Evolutionary conservation across 2,329 filamentous ascomycete species (phyloP), one percentile per base, ranked within the genome.

Genomic region (Penicillium sp.): DNA sequence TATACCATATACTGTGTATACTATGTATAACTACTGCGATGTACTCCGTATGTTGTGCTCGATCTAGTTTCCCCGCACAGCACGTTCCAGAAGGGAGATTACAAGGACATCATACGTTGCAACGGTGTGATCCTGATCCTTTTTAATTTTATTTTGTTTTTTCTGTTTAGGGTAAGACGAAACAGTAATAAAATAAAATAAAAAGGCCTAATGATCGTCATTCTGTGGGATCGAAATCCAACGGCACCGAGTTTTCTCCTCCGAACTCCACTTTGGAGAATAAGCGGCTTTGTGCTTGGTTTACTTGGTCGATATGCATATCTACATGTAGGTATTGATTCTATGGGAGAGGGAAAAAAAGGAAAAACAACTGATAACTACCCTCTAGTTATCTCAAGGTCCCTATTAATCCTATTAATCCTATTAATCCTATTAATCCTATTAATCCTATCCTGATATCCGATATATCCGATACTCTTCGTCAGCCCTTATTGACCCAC

Each of bases 161-260:
- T 35, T 17, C 6, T 15, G 13, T 41, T 23, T n/a, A 50, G 47
- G 47, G 48, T 39, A 47, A 47, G 19, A 23, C 31, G n/a, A 23
- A 48, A 49, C 33, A 35, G 13, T n/a, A 19, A 13, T 12, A 19
- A 36, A 36, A 33, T 13, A 5, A 27, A 6, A 36, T 35, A 23
- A 19, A 38, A 25, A 27, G 23, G 15, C 21, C 21, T 8, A 25
- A 38, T 17, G 41, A 43, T 43, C 41, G 23, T n/a, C 41, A 25
- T 6, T 41, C 19, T 19, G 21, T 23, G 36, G 57, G 61, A 65
- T 65, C 49, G 47, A 44, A 58, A 49, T 35, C 50, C 36, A 64
- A 64, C 57, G 61, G 57, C 56, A 59, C 65, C 65, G 65, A 67
- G 64, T 64, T 66, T 67, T 66, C 60, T 66, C 64, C 59, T 55